Evolutionary conservation across 768 basidiomycete species (phyloP).

Genomic region (Hysterangium stoloniferum): DNA sequence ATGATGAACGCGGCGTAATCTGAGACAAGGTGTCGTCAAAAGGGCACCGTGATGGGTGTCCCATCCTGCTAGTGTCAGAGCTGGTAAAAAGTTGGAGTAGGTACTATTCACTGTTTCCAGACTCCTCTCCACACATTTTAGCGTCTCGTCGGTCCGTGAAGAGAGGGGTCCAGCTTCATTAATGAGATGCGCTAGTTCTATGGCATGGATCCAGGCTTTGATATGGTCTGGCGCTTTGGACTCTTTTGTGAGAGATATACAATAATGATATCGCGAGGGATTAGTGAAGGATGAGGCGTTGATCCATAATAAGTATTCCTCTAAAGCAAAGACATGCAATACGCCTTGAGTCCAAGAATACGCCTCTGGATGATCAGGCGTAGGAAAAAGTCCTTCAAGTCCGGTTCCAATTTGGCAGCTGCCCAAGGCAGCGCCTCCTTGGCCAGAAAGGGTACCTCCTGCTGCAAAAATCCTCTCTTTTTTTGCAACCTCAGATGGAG

Average conservation of each 20-base stretch:
- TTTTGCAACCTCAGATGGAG: slow-evolving; percentile 33
- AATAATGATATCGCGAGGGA: slow-evolving; percentile 30
- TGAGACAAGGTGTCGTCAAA: not conserved
- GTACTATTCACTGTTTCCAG: not conserved
- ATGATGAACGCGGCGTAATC: not conserved
- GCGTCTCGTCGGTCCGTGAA: not conserved
- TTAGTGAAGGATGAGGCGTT: slow-evolving; percentile 15
- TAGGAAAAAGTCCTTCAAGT: slow-evolving; percentile 27
- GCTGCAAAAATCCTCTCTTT: slow-evolving; percentile 38
- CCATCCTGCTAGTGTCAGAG: not conserved
- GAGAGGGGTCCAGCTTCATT: not conserved
- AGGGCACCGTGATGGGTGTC: not conserved
- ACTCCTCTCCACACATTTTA: not conserved
- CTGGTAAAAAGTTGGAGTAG: not conserved
- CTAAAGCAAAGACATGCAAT: slow-evolving; percentile 33
- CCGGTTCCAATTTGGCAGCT: slow-evolving; percentile 45
- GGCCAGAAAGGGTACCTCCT: slow-evolving; percentile 31
- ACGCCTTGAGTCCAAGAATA: slow-evolving; percentile 18
- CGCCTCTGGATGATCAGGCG: slow-evolving; percentile 18
- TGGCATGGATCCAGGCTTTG: slow-evolving; percentile 41
- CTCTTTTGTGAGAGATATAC: slow-evolving; percentile 39
- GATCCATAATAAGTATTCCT: slow-evolving; percentile 51
- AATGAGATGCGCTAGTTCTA: slow-evolving; percentile 4
- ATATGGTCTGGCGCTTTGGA: slow-evolving; percentile 42
- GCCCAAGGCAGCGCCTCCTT: slow-evolving; percentile 31